Percentiles rank a stretch among this genome's conserved stretches.
Conservation (phyloP, 768 basidiomycete species). For the Lactarius akahatsu region DNA sequence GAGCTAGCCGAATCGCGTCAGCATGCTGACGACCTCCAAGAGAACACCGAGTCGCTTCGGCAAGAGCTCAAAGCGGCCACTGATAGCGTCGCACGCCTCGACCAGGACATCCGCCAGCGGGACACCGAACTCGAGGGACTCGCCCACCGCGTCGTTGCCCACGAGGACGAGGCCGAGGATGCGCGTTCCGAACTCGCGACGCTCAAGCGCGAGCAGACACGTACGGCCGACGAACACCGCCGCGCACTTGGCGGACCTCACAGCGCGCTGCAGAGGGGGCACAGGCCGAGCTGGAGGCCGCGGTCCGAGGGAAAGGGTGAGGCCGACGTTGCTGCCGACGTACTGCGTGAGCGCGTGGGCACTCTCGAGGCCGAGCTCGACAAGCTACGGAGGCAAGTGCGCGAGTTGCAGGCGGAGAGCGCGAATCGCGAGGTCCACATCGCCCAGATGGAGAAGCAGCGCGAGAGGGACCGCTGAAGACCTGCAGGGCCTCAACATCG, state of each 20-base stretch:
- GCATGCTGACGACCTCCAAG: conserved; percentile 51
- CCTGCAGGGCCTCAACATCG: conserved; percentile 81
- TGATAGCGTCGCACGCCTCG: conserved; percentile 53
- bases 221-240: conserved; percentile 48
- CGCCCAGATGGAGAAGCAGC: conserved; percentile 65
- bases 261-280: conserved; percentile 48
- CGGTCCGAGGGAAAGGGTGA: conserved; percentile 58
- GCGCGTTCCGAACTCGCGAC: conserved; percentile 55
- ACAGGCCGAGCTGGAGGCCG: conserved; percentile 47
- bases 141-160: conserved; percentile 45
- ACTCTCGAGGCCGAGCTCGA: conserved; percentile 59
- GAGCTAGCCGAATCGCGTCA: conserved; percentile 55
- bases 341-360: conserved; percentile 49
- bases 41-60: conserved; percentile 51
- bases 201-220: conserved; percentile 56
- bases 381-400: conserved; percentile 58
- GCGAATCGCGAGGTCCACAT: conserved; percentile 84
- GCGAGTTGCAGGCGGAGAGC: conserved; percentile 74
- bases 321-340: conserved; percentile 49
- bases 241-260: conserved; percentile 49
- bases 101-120: conserved; percentile 56
- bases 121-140: conserved; percentile 55
- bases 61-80: conserved; percentile 55
- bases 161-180: conserved; percentile 52
- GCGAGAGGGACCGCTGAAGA: conserved; percentile 73